Percentiles rank a stretch among this genome's conserved stretches.
These are phyloP conservation scores for Aspergillus sp. DNA, from an alignment of 2,329 filamentous ascomycete genomes.

Conservation along the genomic window DNA sequence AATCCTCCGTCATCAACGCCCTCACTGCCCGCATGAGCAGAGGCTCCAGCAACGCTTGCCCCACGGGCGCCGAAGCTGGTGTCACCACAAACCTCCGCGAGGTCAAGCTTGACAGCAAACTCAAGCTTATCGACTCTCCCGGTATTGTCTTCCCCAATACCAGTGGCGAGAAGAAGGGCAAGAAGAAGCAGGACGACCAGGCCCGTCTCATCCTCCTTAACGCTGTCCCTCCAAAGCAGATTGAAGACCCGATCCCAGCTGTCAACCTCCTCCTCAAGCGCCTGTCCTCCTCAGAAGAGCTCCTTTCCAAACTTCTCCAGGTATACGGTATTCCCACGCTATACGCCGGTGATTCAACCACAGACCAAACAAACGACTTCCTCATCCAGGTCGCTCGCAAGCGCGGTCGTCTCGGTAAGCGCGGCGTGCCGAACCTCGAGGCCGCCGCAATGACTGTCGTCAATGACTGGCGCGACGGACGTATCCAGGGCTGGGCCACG, in stretches of 20 bases:
- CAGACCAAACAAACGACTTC: slow-evolving; percentile 85
- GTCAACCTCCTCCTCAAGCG: slow-evolving; percentile 81
- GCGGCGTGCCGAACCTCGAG: slow-evolving; percentile 84
- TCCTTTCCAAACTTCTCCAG: slow-evolving; percentile 75
- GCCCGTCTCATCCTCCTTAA: slow-evolving; percentile 86
- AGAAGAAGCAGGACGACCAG: slow-evolving; percentile 66
- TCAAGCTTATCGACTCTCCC: slow-evolving; percentile 89
- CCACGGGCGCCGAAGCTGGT: slow-evolving; percentile 85
- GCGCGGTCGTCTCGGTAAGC: slow-evolving; percentile 81
- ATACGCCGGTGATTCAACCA: slow-evolving; percentile 57
- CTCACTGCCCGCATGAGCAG: slow-evolving; percentile 73
- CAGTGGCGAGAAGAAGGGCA: slow-evolving; percentile 49
- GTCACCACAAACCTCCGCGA: slow-evolving; percentile 85
- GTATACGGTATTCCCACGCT: slow-evolving; percentile 84
- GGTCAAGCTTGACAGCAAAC: slow-evolving; percentile 92
- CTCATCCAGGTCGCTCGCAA: slow-evolving; percentile 93
- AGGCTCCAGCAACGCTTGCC: slow-evolving; percentile 68
- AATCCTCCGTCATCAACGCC: slow-evolving; percentile 95
- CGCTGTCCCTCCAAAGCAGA: slow-evolving; percentile 89
- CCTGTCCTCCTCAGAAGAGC: slow-evolving; percentile 69
- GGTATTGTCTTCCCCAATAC: slow-evolving; percentile 87
- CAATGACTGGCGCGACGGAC: slow-evolving; percentile 93
- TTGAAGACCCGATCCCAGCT: slow-evolving; percentile 86
- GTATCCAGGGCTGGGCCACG: slow-evolving; percentile 89
- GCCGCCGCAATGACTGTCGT: slow-evolving; percentile 90